Evolutionary conservation across 2,329 filamentous ascomycete genomes (phyloP), one percentile per base, ranked within the genome.

Genomic region (Microascus cirrosus): DNA sequence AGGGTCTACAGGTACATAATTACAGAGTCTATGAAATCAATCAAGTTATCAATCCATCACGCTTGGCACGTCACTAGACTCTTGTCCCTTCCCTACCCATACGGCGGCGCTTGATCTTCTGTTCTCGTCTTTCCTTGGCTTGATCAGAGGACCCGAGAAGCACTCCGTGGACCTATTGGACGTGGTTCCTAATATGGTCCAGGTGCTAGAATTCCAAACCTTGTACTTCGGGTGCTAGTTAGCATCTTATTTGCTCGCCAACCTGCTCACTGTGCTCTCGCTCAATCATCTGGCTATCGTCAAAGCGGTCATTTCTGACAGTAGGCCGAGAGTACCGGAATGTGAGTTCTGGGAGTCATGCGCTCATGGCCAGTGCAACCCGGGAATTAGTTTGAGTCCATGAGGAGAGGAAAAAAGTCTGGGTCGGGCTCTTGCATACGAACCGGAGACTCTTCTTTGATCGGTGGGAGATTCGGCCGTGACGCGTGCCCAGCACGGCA

Each of bases 221-320:
- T 8, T 32, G 28, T 8, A 32, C 28, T 61, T 59, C 10, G 59
- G 61, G 60, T 64, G n/a, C n/a, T n/a, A n/a, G 50, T 35, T 61
- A 54, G 54, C 57, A 63, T 36, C 42, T 48, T 35, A 65, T 62
- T 6, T 39, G 58, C 45, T 62, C 57, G 45, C 60, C 52, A 53
- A 42, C 20, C 39, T 60, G 55, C 53, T 60, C 34, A 53, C 61
- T 58, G 50, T 20, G 58, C 58, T 63, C 58, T 48, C 60, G 56
- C 53, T 59, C 51, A 56, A 4, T 50, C 3, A 66, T 51, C 55
- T 66, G 56, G 20, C 61, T 51, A 54, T 62, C 50, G 45, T 65
- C 60, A 54, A 66, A 66, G 58, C 65, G 58, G 58, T 65, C 54
- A 55, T 66, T 66, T 50, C 60, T 60, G 34, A 61, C 53, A 42